Evolutionary conservation across 805 yeast genomes (phyloP).

Genomic region (Yamadazyma philogaea): DNA sequence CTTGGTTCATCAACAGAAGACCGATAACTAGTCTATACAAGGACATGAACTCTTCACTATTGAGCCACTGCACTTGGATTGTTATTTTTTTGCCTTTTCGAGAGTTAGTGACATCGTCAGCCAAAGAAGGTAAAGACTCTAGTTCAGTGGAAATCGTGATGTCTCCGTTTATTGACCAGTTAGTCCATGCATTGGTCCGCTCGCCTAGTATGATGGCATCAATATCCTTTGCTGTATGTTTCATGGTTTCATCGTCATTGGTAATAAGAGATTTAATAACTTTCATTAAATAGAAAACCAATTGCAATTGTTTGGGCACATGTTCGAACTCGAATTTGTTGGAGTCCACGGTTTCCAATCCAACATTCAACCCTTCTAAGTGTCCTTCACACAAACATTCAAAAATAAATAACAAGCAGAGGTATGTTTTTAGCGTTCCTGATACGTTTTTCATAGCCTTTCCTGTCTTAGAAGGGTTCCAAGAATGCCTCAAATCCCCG

Average conservation of each 20-base stretch:
- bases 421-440: neutral
- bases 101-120: no score
- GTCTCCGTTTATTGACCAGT: constrained; percentile 2
- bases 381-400: neutral
- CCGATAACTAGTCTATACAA: constrained; percentile 2
- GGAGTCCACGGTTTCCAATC: neutral
- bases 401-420: neutral
- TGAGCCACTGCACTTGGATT: constrained; percentile 3
- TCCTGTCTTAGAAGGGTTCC: neutral
- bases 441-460: neutral
- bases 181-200: neutral
- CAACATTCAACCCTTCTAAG: neutral
- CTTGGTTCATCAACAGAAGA: constrained; percentile 1
- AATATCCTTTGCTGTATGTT: neutral
- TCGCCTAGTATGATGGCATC: constrained; percentile 1
- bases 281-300: neutral
- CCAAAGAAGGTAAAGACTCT: no score
- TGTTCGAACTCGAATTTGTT: neutral
- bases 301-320: constrained; percentile 3
- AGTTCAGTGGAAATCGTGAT: neutral
- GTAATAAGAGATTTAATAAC: neutral
- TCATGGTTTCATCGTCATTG: neutral
- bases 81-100: neutral
- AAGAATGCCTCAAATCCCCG: neutral
- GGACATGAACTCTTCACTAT: neutral